These are phyloP conservation scores for Trichosporon sp. DNA, from an alignment of 1,284 basidiomycete species.

Conservation along the genomic window DNA sequence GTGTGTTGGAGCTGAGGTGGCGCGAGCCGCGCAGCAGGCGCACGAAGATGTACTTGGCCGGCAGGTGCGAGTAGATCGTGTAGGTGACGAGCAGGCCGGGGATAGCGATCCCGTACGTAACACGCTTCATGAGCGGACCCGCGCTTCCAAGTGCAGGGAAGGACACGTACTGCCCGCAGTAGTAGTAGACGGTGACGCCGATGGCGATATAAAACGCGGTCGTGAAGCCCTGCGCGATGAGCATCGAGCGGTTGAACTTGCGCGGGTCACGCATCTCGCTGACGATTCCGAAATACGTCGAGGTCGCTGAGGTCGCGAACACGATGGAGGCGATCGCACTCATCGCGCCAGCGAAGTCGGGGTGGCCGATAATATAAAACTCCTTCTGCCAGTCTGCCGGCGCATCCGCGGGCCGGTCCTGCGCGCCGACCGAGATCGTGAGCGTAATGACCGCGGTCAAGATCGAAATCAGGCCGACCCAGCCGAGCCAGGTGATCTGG, in stretches of 20 bases:
- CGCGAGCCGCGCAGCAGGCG: conserved; percentile 56
- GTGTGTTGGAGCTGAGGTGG: conserved; percentile 59
- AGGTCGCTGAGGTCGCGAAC: conserved; percentile 37
- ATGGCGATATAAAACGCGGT: conserved; percentile 39
- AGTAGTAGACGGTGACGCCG: conserved; percentile 29
- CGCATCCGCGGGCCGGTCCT: conserved; percentile 37
- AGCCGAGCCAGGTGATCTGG: conserved; percentile 45
- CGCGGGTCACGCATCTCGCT: conserved; percentile 36
- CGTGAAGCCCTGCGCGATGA: conserved; percentile 31
- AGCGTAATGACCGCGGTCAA: conserved; percentile 43
- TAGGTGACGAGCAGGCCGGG: conserved; percentile 35
- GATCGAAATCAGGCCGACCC: conserved; percentile 36
- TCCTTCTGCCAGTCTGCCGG: conserved; percentile 29
- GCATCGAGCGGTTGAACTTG: conserved; percentile 28
- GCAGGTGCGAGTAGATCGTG: conserved; percentile 27
- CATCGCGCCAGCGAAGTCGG: conserved; percentile 40
- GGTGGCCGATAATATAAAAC: conserved; percentile 20
- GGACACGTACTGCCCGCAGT: conserved; percentile 44
- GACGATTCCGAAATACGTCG: conserved; percentile 22
- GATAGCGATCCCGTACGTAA: conserved; percentile 48
- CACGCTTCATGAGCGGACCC: conserved; percentile 44
- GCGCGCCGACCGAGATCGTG: conserved; percentile 46
- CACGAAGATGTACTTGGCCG: conserved; percentile 61
- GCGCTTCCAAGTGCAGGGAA: conserved; percentile 45
- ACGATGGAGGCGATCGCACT: conserved; percentile 39